These are phyloP conservation scores for Rhodosporidiobolus odoratus DNA, from an alignment of 768 basidiomycete genomes.

Conservation along the genomic window DNA sequence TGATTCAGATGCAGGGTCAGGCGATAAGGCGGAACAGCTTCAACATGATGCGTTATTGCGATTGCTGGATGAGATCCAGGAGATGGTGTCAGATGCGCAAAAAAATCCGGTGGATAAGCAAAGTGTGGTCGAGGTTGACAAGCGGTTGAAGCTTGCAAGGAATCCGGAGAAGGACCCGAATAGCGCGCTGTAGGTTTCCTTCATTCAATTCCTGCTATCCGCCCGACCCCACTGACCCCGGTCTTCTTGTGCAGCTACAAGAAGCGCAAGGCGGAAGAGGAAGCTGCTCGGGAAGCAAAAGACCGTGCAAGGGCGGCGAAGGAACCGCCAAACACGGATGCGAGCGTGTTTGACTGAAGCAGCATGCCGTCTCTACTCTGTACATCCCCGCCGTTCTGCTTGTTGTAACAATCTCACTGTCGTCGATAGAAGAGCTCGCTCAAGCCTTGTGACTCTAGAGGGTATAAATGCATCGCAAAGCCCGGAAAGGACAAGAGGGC, in stretches of 20 bases:
- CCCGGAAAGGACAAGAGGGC: too few species aligned
- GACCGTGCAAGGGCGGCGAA: constrained; percentile 39
- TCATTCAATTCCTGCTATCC: not conserved
- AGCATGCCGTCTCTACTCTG: not conserved
- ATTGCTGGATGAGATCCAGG: constrained; percentile 48
- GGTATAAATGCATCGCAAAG: not conserved
- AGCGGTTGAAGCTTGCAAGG: constrained; percentile 76
- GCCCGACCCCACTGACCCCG: too few species aligned
- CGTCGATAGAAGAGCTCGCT: too few species aligned
- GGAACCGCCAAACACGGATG: constrained; percentile 15
- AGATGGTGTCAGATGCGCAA: constrained; percentile 54
- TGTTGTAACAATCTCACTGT: not conserved
- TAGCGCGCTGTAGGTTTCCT: constrained; percentile 51
- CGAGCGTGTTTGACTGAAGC: constrained; percentile 30
- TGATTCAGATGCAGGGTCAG: too few species aligned
- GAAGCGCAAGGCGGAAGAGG: constrained; percentile 45
- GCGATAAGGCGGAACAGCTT: constrained; percentile 14
- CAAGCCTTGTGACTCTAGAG: not conserved
- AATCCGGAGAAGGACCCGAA: constrained; percentile 94
- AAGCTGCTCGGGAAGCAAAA: constrained; percentile 42
- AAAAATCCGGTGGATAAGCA: constrained; percentile 71
- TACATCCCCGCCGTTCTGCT: not conserved
- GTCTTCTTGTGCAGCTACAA: constrained; percentile 42
- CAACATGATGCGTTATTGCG: constrained; percentile 33
- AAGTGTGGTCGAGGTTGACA: constrained; percentile 79